Evolutionary conservation across 23 red algal species (phyloP).

Genomic region (Agarophyton chilense): DNA sequence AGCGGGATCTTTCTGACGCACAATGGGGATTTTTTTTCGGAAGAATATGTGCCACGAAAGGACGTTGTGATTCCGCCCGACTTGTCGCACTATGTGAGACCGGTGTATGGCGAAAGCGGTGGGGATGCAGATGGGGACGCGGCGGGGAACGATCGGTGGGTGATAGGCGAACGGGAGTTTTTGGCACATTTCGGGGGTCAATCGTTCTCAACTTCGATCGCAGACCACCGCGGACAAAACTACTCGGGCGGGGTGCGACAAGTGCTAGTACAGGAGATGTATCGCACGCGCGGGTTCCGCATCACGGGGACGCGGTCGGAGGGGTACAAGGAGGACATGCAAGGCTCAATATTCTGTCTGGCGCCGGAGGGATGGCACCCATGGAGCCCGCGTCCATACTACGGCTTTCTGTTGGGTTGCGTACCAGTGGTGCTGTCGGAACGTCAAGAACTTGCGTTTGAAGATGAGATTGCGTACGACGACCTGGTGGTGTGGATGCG

Average conservation of each 20-base stretch:
- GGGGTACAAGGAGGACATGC: conserved; percentile 55
- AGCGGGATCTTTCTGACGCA: conserved; percentile 66
- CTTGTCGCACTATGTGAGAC: conserved; percentile 60
- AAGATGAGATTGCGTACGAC: conserved; percentile 41
- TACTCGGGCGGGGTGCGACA: conserved; percentile 72
- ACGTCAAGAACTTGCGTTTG: conserved; percentile 61
- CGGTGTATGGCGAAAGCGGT: no score
- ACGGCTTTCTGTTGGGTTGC: conserved; percentile 62
- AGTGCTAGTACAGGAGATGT: conserved; percentile 12
- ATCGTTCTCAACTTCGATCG: conserved; percentile 34
- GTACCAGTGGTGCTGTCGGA: conserved; percentile 71
- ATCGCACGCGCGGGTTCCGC: conserved; percentile 36
- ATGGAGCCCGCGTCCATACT: conserved; percentile 75
- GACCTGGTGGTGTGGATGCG: conserved; percentile 58
- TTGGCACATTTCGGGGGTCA: conserved; percentile 68
- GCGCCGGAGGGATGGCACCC: conserved; percentile 72
- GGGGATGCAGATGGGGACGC: no score
- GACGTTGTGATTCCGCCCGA: conserved; percentile 78
- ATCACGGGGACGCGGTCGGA: conserved; percentile 64
- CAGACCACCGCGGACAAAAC: conserved; percentile 68
- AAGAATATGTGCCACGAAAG: conserved; percentile 58
- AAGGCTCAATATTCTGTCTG: conserved; percentile 61
- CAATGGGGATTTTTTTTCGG: conserved; percentile 62
- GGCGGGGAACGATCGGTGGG: not conserved
- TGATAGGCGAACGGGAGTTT: conserved; percentile 5